phyloP scores from a whole-genome alignment of 768 basidiomycete species.

The Auriscalpium orientale region DNA sequence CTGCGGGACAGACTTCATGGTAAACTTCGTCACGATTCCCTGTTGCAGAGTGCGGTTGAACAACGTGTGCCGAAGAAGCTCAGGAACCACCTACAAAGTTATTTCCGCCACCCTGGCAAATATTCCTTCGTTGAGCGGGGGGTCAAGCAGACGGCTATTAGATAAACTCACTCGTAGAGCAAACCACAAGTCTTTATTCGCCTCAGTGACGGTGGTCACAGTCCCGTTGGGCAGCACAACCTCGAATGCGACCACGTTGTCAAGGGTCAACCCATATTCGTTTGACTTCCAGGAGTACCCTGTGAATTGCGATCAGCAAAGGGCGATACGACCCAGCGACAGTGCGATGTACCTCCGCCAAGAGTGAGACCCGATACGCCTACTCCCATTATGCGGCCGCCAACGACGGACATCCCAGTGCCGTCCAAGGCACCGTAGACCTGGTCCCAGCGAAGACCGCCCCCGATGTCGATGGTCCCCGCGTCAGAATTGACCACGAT shows the following conservation, averaged over 20 bases:
- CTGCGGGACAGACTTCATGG: constrained; percentile 1
- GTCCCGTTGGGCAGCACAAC: constrained; percentile 26
- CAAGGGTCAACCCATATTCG: constrained; percentile 26
- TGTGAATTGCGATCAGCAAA: background rate
- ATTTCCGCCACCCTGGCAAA: constrained; percentile 6
- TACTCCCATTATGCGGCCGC: constrained; percentile 17
- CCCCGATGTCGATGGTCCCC: constrained; percentile 12
- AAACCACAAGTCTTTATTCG: constrained; percentile 9
- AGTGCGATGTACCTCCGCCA: constrained; percentile 16
- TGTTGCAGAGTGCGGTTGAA: background rate
- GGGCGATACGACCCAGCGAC: background rate
- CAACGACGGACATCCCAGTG: constrained; percentile 16
- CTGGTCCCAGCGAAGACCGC: constrained; percentile 22
- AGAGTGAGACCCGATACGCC: constrained; percentile 21
- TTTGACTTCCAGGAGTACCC: constrained; percentile 29
- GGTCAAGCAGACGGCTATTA: too few species aligned
- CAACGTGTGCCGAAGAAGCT: too few species aligned
- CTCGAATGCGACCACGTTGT: constrained; percentile 23
- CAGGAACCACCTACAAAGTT: constrained; percentile 4
- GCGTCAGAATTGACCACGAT: background rate
- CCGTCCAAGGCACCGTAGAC: constrained; percentile 16
- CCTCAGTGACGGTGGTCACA: background rate
- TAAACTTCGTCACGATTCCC: constrained; percentile 11
- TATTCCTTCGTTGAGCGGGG: too few species aligned
- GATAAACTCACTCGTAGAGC: constrained; percentile 4